A percentile compares a stretch with the other conserved stretches of the same genome.
Conservation (phyloP, 371 early-diverging fungal genomes). For the Actinomortierella ambigua region DNA sequence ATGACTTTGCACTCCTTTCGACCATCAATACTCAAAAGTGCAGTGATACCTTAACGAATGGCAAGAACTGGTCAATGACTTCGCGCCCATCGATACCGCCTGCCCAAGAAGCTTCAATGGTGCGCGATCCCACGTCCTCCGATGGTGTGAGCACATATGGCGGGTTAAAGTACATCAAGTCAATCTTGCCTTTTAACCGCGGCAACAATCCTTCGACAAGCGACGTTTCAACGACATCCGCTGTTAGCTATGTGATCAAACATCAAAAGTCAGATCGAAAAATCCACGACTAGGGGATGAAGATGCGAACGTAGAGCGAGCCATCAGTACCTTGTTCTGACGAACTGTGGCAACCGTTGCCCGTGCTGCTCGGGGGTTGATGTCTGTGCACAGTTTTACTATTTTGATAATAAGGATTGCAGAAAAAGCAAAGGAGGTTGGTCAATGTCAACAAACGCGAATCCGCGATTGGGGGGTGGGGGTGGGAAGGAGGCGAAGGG, state of each 20-base stretch:
- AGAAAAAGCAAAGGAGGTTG: background rate
- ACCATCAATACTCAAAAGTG: too few species aligned
- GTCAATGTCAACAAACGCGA: too few species aligned
- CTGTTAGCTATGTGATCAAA: slow-evolving; percentile 50
- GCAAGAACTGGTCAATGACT: slow-evolving; percentile 87
- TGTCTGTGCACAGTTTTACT: slow-evolving; percentile 79
- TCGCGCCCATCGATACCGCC: slow-evolving; percentile 93
- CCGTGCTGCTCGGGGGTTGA: slow-evolving; percentile 75
- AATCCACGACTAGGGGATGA: background rate
- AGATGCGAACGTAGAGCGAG: background rate
- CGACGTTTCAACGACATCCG: slow-evolving; percentile 67
- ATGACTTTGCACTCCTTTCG: too few species aligned
- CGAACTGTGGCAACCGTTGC: slow-evolving; percentile 70
- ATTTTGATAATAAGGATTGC: slow-evolving; percentile 1
- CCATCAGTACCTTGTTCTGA: slow-evolving; percentile 51
- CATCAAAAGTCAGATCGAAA: background rate
- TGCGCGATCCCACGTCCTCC: slow-evolving; percentile 75
- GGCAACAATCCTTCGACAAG: slow-evolving; percentile 61
- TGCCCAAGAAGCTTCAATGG: slow-evolving; percentile 91
- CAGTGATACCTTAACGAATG: slow-evolving; percentile 59
- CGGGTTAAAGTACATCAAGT: slow-evolving; percentile 92
- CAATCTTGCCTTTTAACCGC: slow-evolving; percentile 62
- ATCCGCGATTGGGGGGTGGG: too few species aligned
- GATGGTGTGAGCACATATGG: slow-evolving; percentile 85
- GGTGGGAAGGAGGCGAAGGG: too few species aligned